phyloP scores from a whole-genome alignment of 108 stramenopile genomes.

The Skeletonema marinoi region DNA sequence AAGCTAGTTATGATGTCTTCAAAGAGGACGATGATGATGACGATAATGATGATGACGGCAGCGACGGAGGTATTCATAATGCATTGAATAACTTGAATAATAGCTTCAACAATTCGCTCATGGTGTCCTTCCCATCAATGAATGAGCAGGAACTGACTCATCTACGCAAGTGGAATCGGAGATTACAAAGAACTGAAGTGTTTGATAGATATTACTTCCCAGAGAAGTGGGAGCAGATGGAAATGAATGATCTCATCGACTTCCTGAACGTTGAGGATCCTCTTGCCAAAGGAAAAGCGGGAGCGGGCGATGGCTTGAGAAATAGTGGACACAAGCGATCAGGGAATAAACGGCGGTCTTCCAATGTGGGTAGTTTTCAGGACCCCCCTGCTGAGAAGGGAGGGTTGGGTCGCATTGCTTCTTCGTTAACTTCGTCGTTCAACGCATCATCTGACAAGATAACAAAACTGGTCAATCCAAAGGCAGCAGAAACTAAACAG shows the following conservation, averaged over 20 bases:
- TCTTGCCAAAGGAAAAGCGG: background rate
- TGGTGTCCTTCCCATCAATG: background rate
- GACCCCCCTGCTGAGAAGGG: background rate
- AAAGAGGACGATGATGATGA: background rate
- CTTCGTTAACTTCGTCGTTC: background rate
- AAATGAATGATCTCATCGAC: background rate
- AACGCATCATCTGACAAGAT: background rate
- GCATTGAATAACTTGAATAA: background rate
- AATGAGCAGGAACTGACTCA: background rate
- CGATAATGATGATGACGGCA: background rate
- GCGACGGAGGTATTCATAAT: background rate
- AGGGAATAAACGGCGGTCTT: background rate
- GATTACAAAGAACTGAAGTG: background rate
- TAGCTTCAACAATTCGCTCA: background rate
- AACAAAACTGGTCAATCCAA: background rate
- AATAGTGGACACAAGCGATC: background rate
- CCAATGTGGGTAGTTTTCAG: background rate
- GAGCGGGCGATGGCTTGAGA: background rate
- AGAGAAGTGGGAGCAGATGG: background rate
- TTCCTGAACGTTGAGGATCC: background rate
- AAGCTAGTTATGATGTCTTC: background rate
- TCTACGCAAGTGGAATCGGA: background rate
- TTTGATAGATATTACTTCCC: conserved; percentile 1
- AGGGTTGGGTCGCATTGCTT: background rate
- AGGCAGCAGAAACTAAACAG: background rate